Percentiles rank a stretch among this genome's conserved stretches.
Evolutionary conservation across 208 protist genomes (phyloP).

Genomic region (Leishmania arabica): DNA sequence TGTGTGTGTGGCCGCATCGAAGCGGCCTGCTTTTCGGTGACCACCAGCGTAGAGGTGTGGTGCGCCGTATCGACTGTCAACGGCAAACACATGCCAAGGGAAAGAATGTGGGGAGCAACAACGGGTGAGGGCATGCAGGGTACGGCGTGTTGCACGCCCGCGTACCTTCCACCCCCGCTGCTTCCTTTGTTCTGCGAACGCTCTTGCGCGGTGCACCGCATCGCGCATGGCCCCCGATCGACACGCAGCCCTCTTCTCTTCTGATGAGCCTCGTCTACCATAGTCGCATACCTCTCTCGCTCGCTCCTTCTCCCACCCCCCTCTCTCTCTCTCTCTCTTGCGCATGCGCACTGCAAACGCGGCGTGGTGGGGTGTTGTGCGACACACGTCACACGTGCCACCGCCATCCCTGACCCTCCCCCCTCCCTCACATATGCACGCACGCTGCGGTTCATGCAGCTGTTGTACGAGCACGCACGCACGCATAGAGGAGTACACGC

Average conservation of each 20-base stretch:
- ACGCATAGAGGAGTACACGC: not conserved
- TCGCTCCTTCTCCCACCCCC: not conserved
- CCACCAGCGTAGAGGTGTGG: not conserved
- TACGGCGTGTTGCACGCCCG: not conserved
- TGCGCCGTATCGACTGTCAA: not conserved
- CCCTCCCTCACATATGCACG: not conserved
- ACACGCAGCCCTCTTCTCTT: not conserved
- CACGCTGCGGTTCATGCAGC: not conserved
- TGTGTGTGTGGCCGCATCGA: not conserved
- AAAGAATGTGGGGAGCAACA: not conserved
- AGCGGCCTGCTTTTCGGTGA: not conserved
- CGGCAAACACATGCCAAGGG: not conserved
- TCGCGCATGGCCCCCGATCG: not conserved
- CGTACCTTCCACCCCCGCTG: not conserved
- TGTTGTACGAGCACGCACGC: not conserved
- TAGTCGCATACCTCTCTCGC: not conserved
- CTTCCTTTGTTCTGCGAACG: not conserved
- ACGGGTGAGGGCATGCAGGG: not conserved
- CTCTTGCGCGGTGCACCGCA: not conserved
- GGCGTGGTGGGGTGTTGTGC: no score
- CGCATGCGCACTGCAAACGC: no score
- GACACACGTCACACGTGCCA: not conserved
- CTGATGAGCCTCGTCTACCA: not conserved
- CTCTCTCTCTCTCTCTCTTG: not conserved
- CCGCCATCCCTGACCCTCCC: not conserved